phyloP scores from a whole-genome alignment of 2,329 filamentous ascomycete species.

The Esteya vermicola region DNA sequence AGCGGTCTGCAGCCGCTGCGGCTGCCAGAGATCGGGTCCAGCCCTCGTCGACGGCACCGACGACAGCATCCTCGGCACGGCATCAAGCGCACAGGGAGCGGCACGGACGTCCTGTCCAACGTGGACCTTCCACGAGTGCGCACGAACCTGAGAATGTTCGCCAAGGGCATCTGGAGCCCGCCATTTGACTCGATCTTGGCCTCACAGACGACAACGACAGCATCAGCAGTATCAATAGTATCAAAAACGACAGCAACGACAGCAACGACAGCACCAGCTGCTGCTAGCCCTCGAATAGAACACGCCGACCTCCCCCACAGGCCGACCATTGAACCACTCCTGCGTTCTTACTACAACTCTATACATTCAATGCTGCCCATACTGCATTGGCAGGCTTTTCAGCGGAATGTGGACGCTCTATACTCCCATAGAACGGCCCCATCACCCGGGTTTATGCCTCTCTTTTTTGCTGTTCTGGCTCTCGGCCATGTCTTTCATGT shows the following conservation, averaged over 20 bases:
- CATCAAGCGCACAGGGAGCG: no score
- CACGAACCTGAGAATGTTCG: slow-evolving; percentile 56
- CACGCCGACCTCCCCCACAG: slow-evolving; percentile 55
- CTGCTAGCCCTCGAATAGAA: no score
- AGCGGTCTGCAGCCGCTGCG: slow-evolving; percentile 18
- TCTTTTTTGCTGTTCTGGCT: slow-evolving; percentile 74
- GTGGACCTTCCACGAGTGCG: slow-evolving; percentile 61
- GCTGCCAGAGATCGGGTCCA: slow-evolving; percentile 51
- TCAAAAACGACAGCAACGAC: no score
- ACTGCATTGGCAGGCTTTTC: slow-evolving; percentile 76
- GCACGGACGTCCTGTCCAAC: no score
- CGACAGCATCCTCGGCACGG: slow-evolving; percentile 16
- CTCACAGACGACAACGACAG: slow-evolving; percentile 19
- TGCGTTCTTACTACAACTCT: slow-evolving; percentile 62
- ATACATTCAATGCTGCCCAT: slow-evolving; percentile 74
- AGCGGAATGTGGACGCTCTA: slow-evolving; percentile 59
- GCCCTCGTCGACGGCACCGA: slow-evolving; percentile 48
- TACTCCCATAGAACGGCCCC: slow-evolving; percentile 35
- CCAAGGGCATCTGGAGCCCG: slow-evolving; percentile 65
- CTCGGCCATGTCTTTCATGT: slow-evolving; percentile 71
- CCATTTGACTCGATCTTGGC: slow-evolving; percentile 35
- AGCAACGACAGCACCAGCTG: no score
- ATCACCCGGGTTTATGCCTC: slow-evolving; percentile 57
- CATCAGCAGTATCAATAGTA: no score
- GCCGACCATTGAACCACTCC: slow-evolving; percentile 53